Evolutionary conservation across 257 asterid genomes (phyloP), one percentile per base, ranked within the genome.

Genomic region (Ehretia macrophylla): DNA sequence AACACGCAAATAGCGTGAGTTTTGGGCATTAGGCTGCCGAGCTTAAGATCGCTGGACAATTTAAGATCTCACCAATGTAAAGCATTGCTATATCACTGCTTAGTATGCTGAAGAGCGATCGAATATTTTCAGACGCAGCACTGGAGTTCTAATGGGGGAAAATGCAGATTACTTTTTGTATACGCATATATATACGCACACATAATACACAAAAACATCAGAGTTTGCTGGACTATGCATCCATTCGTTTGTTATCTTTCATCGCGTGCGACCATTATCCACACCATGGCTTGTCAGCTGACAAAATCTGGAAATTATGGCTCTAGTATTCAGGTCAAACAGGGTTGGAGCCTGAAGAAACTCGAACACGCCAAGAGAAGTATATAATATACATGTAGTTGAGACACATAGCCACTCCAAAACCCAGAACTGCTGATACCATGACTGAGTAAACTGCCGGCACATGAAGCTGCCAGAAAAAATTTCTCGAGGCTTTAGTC

Each of bases 391-490:
- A 88, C 60, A 88, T 16, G 13, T 78, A 58, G 60, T 83, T 81
- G 40, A 88, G 35, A 52, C 76, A 38, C 69, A 80, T 73, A 53
- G 95, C 70, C 68, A 66, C 60, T 17, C 83, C 95, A 49, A 83
- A 84, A 59, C 96, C 95, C 27, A 73, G 21, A 69, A 81, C 71
- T 17, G 96, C 69, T 19, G 92, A 68, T 18, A 77, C 23, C 75
- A 91, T 70, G 79, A 88, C 79, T 39, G 95, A 75, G 58, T 79
- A 84, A 21, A 86, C 66, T 51, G 86, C 79, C 35, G 78, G 45
- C n/a, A 83, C 42, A 35, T 67, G 85, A 63, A 90, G 78, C 97
- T 90, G 88, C 71, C 51, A 58, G 17, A 48, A 53, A 11, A 27
- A 0, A 51, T 18, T n/a, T 1, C 47, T 42, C 8, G 47, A 42